phyloP scores from a whole-genome alignment of 208 protist species.

The Crithidia bombi region DNA sequence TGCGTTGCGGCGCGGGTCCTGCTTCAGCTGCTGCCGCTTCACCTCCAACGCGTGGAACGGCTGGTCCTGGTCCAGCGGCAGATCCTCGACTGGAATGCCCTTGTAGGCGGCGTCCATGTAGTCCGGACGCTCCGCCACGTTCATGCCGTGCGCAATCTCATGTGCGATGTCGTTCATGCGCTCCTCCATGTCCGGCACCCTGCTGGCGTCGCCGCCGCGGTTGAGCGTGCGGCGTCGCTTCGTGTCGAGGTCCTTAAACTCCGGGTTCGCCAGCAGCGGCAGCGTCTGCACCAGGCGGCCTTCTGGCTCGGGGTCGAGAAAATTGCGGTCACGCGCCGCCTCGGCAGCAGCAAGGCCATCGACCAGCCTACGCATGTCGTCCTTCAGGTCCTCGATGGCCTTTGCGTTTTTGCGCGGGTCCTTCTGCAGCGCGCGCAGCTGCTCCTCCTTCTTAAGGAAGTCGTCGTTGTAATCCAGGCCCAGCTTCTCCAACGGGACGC shows the following conservation, averaged over 20 bases:
- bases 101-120: conserved; percentile 60
- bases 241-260: conserved; percentile 68
- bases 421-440: conserved; percentile 61
- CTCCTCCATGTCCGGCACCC: conserved; percentile 62
- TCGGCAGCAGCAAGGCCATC: conserved; percentile 48
- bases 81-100: conserved; percentile 59
- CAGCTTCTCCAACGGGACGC: conserved; percentile 65
- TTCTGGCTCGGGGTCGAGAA: conserved; percentile 66
- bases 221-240: conserved; percentile 57
- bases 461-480: conserved; percentile 60
- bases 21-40: conserved; percentile 68
- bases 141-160: conserved; percentile 68
- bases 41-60: conserved; percentile 59
- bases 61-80: conserved; percentile 71
- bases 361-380: conserved; percentile 51
- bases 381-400: conserved; percentile 55
- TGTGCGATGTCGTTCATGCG: conserved; percentile 72
- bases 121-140: conserved; percentile 65
- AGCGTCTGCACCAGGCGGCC: conserved; percentile 62
- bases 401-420: conserved; percentile 53
- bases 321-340: conserved; percentile 56
- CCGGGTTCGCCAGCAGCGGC: conserved; percentile 50
- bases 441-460: conserved; percentile 53
- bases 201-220: conserved; percentile 35
- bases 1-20: conserved; percentile 62